phyloP scores from a whole-genome alignment of 78 protist species.

The Thecamonas trahens region DNA sequence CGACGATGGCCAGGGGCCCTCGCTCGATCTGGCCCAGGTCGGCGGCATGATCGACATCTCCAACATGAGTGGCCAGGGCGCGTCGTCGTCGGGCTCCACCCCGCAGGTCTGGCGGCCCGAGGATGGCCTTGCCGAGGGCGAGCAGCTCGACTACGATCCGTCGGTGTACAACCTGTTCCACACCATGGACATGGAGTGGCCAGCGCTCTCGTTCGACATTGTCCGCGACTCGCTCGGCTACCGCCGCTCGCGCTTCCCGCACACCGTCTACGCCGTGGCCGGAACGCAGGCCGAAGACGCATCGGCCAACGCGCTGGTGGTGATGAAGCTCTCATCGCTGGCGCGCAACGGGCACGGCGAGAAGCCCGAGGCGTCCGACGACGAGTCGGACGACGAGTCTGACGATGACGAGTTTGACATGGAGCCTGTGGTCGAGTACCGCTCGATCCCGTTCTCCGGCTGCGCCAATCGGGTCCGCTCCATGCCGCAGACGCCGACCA shows the following conservation, averaged over 20 bases:
- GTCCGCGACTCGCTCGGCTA: constrained; percentile 69
- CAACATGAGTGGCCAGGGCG: constrained; percentile 30
- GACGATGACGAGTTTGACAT: constrained; percentile 51
- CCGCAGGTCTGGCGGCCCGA: constrained; percentile 1
- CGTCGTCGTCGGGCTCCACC: background rate
- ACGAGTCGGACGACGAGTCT: constrained; percentile 50
- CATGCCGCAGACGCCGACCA: background rate
- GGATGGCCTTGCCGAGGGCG: constrained; percentile 43
- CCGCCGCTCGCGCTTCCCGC: constrained; percentile 48
- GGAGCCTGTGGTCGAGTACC: constrained; percentile 55
- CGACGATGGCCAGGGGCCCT: constrained; percentile 10
- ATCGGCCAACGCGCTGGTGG: constrained; percentile 45
- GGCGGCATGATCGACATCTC: background rate
- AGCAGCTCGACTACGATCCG: constrained; percentile 50
- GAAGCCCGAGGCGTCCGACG: constrained; percentile 13
- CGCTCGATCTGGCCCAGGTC: constrained; percentile 9
- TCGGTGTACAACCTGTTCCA: constrained; percentile 83
- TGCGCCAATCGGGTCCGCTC: constrained; percentile 80
- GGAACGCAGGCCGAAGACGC: constrained; percentile 83
- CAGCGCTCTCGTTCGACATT: constrained; percentile 81
- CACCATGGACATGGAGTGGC: constrained; percentile 75
- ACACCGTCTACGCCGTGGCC: constrained; percentile 52
- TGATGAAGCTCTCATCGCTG: constrained; percentile 53
- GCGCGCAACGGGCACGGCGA: constrained; percentile 46
- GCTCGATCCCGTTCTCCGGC: constrained; percentile 43